Conservation (phyloP, 148 eudicot species). For the Rheum nobile region DNA sequence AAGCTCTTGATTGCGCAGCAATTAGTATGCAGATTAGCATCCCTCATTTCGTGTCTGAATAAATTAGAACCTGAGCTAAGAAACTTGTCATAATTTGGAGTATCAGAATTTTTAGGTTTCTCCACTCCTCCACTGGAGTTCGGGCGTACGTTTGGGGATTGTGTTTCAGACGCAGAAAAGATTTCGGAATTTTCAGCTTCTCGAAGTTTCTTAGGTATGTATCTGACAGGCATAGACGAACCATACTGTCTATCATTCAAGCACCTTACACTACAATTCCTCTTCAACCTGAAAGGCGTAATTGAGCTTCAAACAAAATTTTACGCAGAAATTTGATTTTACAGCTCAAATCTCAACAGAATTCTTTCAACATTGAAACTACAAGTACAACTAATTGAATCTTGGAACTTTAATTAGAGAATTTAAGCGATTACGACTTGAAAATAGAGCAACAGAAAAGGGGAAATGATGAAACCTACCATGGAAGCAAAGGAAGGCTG, state of each 20-base stretch:
- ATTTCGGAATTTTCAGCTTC: constrained; percentile 14
- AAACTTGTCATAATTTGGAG: constrained; percentile 6
- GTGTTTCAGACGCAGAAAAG: constrained; percentile 11
- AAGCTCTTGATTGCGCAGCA: constrained; percentile 5
- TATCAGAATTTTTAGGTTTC: constrained; percentile 10
- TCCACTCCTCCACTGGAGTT: constrained; percentile 17
- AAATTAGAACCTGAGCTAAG: constrained; percentile 12
- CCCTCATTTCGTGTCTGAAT: constrained; percentile 8
- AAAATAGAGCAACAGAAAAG: too few species aligned
- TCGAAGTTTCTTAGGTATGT: constrained; percentile 42
- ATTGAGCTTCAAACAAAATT: neutral
- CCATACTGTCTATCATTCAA: constrained; percentile 20
- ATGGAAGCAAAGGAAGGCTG: neutral
- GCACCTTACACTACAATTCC: constrained; percentile 23
- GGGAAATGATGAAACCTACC: neutral
- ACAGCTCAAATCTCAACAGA: neutral
- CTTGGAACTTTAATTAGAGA: neutral
- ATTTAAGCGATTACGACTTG: too few species aligned
- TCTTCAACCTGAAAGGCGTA: constrained; percentile 21
- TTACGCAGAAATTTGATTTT: neutral
- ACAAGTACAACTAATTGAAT: neutral
- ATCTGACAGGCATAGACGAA: constrained; percentile 43
- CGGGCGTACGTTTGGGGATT: constrained; percentile 28
- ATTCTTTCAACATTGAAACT: too few species aligned
- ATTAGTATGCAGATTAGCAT: neutral